Conservation (phyloP, 78 protist species). For the Protostelium mycophagum region DNA sequence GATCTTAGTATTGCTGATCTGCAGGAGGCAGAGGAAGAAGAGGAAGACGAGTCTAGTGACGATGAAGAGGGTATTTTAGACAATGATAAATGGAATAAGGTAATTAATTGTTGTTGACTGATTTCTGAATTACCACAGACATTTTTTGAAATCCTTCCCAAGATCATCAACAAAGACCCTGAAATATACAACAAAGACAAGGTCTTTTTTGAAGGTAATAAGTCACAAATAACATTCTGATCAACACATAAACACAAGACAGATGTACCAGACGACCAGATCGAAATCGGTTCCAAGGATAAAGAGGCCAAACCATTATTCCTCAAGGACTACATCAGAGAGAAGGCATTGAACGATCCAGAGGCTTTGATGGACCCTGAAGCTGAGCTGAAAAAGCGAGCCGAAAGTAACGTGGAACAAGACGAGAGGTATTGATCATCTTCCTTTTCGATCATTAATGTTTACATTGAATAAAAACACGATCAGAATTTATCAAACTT, state of each 20-base stretch:
- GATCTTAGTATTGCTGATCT: no score
- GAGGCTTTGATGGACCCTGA: not conserved
- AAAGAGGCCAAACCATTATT: not conserved
- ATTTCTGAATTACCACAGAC: not conserved
- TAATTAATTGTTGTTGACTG: no score
- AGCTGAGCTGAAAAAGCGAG: not conserved
- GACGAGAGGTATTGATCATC: not conserved
- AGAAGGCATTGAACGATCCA: not conserved
- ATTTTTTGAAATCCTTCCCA: not conserved
- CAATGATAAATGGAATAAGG: not conserved
- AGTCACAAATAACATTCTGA: not conserved
- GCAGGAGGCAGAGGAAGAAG: not conserved
- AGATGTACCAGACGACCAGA: not conserved
- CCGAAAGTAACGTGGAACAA: not conserved
- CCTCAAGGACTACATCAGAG: not conserved
- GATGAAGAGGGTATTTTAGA: not conserved
- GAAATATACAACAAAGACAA: not conserved
- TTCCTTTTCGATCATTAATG: no score
- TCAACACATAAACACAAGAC: not conserved
- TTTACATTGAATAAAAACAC: no score
- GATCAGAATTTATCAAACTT: no score
- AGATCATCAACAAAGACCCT: not conserved
- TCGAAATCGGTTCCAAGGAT: not conserved
- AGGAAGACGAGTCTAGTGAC: not conserved
- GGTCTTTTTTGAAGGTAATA: not conserved